A percentile compares a stretch with the other conserved stretches of the same genome.
Conservation (phyloP, 75 land plant genomes). For the Isoetes taiwanensis region DNA sequence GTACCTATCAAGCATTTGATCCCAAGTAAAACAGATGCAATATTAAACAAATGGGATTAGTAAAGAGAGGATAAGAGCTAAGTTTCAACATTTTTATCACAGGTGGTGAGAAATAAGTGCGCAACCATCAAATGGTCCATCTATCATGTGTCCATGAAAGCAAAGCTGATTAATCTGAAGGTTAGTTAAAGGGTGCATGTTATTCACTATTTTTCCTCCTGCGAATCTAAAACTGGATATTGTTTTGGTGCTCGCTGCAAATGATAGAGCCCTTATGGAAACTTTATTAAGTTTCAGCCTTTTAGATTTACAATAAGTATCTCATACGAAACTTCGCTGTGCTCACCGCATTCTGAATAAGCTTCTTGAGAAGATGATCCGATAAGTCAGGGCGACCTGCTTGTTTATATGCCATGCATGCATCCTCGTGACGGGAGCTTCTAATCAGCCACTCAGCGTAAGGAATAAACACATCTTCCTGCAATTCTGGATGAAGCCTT, state of each 20-base stretch:
- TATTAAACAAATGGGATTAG: background rate
- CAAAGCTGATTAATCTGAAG: too few species aligned
- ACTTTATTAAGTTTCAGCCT: too few species aligned
- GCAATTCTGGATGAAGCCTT: slow-evolving; percentile 23
- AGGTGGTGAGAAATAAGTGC: background rate
- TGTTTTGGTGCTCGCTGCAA: too few species aligned
- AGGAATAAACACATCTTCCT: slow-evolving; percentile 19
- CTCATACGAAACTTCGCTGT: background rate
- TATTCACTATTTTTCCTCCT: too few species aligned
- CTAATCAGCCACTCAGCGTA: slow-evolving; percentile 29
- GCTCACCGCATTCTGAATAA: slow-evolving; percentile 23
- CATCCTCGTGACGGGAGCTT: slow-evolving; percentile 21
- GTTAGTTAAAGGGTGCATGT: too few species aligned
- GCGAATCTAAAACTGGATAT: too few species aligned
- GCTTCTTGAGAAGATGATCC: slow-evolving; percentile 15
- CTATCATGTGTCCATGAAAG: too few species aligned
- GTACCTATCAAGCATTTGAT: slow-evolving; percentile 10
- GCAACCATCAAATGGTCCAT: background rate
- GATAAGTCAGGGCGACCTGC: slow-evolving; percentile 29
- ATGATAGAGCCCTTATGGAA: too few species aligned
- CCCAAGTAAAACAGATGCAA: background rate
- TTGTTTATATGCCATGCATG: slow-evolving; percentile 20
- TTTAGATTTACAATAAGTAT: background rate
- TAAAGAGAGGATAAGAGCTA: too few species aligned
- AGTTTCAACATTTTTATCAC: background rate